A percentile compares a stretch with the other conserved stretches of the same genome.
Conservation (phyloP, 2,329 filamentous ascomycete genomes). For the Penicillium nordicum region DNA sequence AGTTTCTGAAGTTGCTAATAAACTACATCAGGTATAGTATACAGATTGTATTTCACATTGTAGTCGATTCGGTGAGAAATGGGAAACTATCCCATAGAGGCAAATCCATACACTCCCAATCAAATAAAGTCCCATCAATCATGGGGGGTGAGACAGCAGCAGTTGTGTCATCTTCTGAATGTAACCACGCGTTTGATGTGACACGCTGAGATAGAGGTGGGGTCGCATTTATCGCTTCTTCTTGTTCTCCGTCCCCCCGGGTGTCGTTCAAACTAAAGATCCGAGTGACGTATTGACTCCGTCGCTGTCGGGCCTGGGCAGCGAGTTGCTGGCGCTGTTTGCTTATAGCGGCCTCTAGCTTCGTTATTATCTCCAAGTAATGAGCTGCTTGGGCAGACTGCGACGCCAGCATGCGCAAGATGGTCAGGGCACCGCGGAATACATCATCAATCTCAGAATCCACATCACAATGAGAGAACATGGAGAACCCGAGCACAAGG, state of each 20-base stretch:
- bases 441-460: slow-evolving; percentile 42
- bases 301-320: slow-evolving; percentile 26
- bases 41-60: slow-evolving; percentile 4
- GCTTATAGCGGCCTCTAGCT: slow-evolving; percentile 46
- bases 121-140: slow-evolving; percentile 20
- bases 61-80: slow-evolving; percentile 25
- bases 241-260: not conserved
- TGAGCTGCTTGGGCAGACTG: slow-evolving; percentile 57
- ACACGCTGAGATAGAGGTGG: slow-evolving; percentile 5
- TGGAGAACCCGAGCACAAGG: slow-evolving; percentile 55
- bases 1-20: not conserved
- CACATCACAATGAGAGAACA: slow-evolving; percentile 50
- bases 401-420: slow-evolving; percentile 48
- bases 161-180: slow-evolving; percentile 8
- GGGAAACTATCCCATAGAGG: slow-evolving; percentile 38
- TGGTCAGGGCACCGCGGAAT: slow-evolving; percentile 50
- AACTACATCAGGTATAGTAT: not conserved
- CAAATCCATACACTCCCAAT: slow-evolving; percentile 36
- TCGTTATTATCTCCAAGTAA: slow-evolving; percentile 55
- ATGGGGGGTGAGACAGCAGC: slow-evolving; percentile 13
- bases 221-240: not conserved
- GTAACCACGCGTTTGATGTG: slow-evolving; percentile 17
- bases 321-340: slow-evolving; percentile 39
- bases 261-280: slow-evolving; percentile 33
- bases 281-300: slow-evolving; percentile 37